Evolutionary conservation across 345 rosid genomes (phyloP), one percentile per base, ranked within the genome.

Genomic region (Rhodamnia argentea): DNA sequence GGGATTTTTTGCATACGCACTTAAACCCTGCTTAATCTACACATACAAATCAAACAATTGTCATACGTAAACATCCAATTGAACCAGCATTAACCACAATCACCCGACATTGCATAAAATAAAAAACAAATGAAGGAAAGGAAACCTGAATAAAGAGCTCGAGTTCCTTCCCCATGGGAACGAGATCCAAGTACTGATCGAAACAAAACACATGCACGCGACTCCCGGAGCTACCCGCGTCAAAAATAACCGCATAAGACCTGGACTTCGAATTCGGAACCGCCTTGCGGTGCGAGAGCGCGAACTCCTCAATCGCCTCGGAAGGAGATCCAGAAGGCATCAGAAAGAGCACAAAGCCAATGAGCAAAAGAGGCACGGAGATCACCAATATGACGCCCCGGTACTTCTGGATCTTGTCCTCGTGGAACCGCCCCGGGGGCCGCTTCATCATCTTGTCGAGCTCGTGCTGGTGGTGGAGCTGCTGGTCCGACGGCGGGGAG

Each of bases 161-260:
- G 74, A 97, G 95, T 86, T 93, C 97, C 84, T 91, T 89, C 51
- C 98, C 99, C 14, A 97, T 93, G 51, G 97, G 98, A 83, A 97
- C 89, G 83, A 97, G 99, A 97, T 97, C 98, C 94, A 94, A 84
- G 86, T 96, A 93, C 57, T 87, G 93, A 91, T 97, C 98, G 47
- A 97, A 97, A 88, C 99, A 97, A 86, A 84, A 96, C 75, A 97
- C 99, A 83, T 97, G 99, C 20, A 97, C 99, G 51, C 99, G 92
- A 87, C 99, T 97, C 37, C 99, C 99, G 23, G 99, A 96, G 87
- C 99, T 97, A 2, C 99, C 99, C 10, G 99, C 99, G 47, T 97
- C 98, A 60, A 97, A 97, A 62, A 97, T 88, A 47, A 97, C 98
- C 0, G 99, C 98, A 52, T 89, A 97, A 54, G 86, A 93, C 92